A percentile compares a stretch with the other conserved stretches of the same genome.
These are phyloP conservation scores for Trichoderma afroharzianum DNA, from an alignment of 2,329 filamentous ascomycete species.

Conservation along the genomic window DNA sequence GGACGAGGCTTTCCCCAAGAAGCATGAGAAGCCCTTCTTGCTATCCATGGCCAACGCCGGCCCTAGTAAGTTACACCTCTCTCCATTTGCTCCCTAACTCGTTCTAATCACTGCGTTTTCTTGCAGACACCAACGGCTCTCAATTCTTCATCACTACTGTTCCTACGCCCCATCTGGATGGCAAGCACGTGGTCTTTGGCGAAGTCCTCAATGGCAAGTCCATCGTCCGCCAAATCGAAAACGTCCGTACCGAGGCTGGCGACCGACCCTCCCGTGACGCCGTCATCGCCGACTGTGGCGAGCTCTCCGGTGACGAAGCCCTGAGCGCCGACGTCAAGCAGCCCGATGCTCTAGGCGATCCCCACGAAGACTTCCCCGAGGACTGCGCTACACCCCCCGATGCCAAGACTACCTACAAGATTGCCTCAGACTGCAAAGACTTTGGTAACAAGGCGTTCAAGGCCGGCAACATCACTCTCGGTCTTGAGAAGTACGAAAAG, in stretches of 20 bases:
- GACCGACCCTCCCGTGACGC: slow-evolving; percentile 78
- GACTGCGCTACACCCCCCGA: slow-evolving; percentile 66
- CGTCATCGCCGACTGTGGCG: slow-evolving; percentile 77
- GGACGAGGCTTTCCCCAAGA: slow-evolving; percentile 90
- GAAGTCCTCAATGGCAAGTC: slow-evolving; percentile 92
- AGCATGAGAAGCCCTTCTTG: slow-evolving; percentile 90
- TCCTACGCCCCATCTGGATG: slow-evolving; percentile 88
- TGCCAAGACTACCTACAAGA: slow-evolving; percentile 67
- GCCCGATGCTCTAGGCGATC: slow-evolving; percentile 79
- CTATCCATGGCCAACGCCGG: slow-evolving; percentile 98
- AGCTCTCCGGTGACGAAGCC: slow-evolving; percentile 71
- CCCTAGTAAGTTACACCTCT: slow-evolving; percentile 58
- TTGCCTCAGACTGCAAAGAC: slow-evolving; percentile 81
- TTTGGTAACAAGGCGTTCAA: slow-evolving; percentile 95
- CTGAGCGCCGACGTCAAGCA: slow-evolving; percentile 62
- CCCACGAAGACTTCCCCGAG: slow-evolving; percentile 94
- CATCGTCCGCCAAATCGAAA: slow-evolving; percentile 85
- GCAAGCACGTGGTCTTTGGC: slow-evolving; percentile 96
- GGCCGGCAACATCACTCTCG: slow-evolving; percentile 63
- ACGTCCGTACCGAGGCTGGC: slow-evolving; percentile 65
- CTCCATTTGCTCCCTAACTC: too few species aligned
- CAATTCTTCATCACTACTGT: slow-evolving; percentile 99
- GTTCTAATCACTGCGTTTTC: background rate
- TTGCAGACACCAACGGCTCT: slow-evolving; percentile 83
- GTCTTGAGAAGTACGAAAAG: slow-evolving; percentile 91